These are phyloP conservation scores for Meredithiella fracta DNA, from an alignment of 2,329 filamentous ascomycete species.

Conservation along the genomic window DNA sequence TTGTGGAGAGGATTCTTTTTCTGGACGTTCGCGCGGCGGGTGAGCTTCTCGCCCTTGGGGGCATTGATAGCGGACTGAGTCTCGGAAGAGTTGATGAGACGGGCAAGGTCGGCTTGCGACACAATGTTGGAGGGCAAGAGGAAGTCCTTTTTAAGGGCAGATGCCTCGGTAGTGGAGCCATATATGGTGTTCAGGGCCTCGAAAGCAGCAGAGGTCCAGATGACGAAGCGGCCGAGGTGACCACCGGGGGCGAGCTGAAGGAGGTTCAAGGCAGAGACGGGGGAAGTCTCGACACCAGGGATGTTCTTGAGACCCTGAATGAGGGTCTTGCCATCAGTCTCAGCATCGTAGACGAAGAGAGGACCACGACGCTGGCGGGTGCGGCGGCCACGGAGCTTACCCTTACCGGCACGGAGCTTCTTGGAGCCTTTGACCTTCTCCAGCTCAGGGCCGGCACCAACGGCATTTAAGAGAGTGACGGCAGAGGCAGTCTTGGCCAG, in stretches of 20 bases:
- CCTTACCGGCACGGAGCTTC: constrained; percentile 97
- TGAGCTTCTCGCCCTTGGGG: constrained; percentile 74
- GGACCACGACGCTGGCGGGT: constrained; percentile 96
- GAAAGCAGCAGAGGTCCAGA: constrained; percentile 97
- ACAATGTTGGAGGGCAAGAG: constrained; percentile 85
- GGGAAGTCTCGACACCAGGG: constrained; percentile 89
- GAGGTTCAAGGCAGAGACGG: constrained; percentile 89
- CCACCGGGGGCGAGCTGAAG: constrained; percentile 98
- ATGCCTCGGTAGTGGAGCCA: constrained; percentile 77
- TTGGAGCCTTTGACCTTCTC: constrained; percentile 92
- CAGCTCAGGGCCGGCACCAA: constrained; percentile 79
- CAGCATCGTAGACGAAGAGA: constrained; percentile 92
- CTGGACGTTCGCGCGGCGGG: constrained; percentile 82
- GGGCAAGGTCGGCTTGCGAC: constrained; percentile 84
- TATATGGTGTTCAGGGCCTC: constrained; percentile 94
- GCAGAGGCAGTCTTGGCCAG: constrained; percentile 81
- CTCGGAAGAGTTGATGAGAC: constrained; percentile 98
- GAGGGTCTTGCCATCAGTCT: constrained; percentile 87
- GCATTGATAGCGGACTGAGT: constrained; percentile 89
- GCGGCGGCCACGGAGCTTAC: constrained; percentile 92
- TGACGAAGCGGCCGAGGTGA: constrained; percentile 95
- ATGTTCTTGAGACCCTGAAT: constrained; percentile 96
- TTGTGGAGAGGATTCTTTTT: constrained; percentile 99
- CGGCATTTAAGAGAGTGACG: constrained; percentile 69
- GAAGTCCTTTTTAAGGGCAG: constrained; percentile 97